phyloP scores from a whole-genome alignment of 371 early-diverging fungal genomes.

The Phascolomyces articulosus region DNA sequence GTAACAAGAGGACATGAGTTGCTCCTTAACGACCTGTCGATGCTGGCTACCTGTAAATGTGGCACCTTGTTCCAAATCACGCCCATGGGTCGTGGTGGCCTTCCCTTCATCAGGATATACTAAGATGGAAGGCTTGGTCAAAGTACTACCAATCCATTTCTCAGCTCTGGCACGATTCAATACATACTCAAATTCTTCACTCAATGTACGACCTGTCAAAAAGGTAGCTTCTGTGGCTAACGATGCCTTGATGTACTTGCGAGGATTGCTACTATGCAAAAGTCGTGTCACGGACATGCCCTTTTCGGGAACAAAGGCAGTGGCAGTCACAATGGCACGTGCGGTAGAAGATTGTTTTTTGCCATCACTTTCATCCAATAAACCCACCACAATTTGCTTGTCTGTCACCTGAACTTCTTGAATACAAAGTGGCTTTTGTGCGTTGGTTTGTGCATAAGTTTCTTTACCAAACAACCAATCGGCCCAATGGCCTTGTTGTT shows the following conservation, averaged over 20 bases:
- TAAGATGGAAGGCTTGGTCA: constrained; percentile 53
- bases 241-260: not conserved
- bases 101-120: constrained; percentile 48
- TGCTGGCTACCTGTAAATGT: not conserved
- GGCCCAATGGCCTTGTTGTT: constrained; percentile 3
- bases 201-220: constrained; percentile 42
- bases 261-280: not conserved
- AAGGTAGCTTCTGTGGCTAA: constrained; percentile 19
- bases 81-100: not conserved
- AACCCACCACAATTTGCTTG: constrained; percentile 10
- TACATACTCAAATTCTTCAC: constrained; percentile 64
- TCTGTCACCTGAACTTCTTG: constrained; percentile 11
- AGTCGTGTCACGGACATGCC: not conserved
- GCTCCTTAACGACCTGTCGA: too few relatives aligned
- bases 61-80: not conserved
- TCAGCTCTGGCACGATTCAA: constrained; percentile 48
- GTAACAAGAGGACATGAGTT: too few relatives aligned
- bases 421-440: not conserved
- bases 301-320: constrained; percentile 28
- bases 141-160: constrained; percentile 56
- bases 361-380: constrained; percentile 6
- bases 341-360: constrained; percentile 19
- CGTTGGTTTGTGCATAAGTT: constrained; percentile 1
- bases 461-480: constrained; percentile 6
- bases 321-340: constrained; percentile 28